These are phyloP conservation scores for Fusarium vanettenii DNA, from an alignment of 2,329 filamentous ascomycete genomes.

Conservation along the genomic window DNA sequence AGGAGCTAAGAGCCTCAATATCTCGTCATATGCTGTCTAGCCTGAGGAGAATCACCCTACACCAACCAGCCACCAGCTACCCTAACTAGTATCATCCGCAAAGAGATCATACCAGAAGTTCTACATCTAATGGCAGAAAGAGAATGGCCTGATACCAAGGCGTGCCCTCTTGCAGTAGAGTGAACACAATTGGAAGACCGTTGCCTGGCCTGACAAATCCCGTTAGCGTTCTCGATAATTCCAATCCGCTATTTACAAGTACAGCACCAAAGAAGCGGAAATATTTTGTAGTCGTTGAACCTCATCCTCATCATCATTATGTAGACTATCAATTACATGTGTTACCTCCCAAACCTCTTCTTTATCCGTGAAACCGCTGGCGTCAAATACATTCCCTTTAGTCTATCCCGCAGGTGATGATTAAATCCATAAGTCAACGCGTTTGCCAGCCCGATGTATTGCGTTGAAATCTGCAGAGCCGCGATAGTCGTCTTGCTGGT, in stretches of 20 bases:
- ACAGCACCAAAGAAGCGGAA: background rate
- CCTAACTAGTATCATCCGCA: background rate
- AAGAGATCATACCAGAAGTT: background rate
- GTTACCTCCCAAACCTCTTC: conserved; percentile 8
- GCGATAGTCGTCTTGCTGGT: conserved; percentile 19
- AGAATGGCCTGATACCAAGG: background rate
- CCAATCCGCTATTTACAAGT: background rate
- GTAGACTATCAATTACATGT: background rate
- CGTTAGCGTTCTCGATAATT: background rate
- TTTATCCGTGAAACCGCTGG: conserved; percentile 27
- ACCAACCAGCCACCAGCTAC: background rate
- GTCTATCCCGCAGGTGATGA: conserved; percentile 36
- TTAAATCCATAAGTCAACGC: conserved; percentile 41
- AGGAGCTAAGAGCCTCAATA: background rate
- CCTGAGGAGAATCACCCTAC: background rate
- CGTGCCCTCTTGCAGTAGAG: background rate
- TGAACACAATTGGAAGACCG: too few species aligned
- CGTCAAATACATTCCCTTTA: conserved; percentile 27
- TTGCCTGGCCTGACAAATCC: background rate
- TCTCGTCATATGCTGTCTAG: background rate
- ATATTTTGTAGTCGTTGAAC: background rate
- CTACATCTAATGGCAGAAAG: accelerated
- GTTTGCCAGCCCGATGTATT: conserved; percentile 39
- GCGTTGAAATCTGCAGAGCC: conserved; percentile 34
- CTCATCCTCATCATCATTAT: background rate